Conservation (phyloP, 495 filamentous ascomycete species). For the Penicillium canescens region DNA sequence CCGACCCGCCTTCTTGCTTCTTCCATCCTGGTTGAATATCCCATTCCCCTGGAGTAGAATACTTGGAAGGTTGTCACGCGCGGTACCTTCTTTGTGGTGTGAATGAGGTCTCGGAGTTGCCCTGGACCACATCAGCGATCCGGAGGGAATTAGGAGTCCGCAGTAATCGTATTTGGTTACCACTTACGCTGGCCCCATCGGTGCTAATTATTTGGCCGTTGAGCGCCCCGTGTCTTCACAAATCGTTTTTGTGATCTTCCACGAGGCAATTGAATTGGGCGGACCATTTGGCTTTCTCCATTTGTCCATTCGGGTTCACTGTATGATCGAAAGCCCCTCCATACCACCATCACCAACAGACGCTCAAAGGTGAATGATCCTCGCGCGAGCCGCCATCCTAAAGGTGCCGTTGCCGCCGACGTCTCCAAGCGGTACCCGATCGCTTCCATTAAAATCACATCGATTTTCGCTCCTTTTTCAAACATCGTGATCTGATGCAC, state of each 20-base stretch:
- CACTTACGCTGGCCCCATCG: constrained; percentile 1
- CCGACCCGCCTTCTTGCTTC: constrained; percentile 20
- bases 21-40: constrained; percentile 12
- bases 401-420: constrained; percentile 23
- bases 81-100: constrained; percentile 8
- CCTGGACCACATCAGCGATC: constrained; percentile 5
- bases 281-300: constrained; percentile 21
- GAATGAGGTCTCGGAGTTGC: background rate
- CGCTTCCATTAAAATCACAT: constrained; percentile 22
- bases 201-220: background rate
- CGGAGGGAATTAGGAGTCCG: constrained; percentile 9
- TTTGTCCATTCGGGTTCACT: constrained; percentile 34
- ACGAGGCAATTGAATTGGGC: constrained; percentile 21
- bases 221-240: background rate
- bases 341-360: constrained; percentile 25
- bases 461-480: constrained; percentile 13
- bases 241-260: background rate
- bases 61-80: background rate
- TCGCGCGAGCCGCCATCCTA: constrained; percentile 26
- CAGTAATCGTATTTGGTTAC: constrained; percentile 15
- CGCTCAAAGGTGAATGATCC: constrained; percentile 29
- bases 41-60: constrained; percentile 6
- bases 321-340: constrained; percentile 28
- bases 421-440: constrained; percentile 19
- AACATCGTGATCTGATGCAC: constrained; percentile 15